Evolutionary conservation across 164 flowering plant genomes (phyloP).

Genomic region (Macadamia integrifolia): DNA sequence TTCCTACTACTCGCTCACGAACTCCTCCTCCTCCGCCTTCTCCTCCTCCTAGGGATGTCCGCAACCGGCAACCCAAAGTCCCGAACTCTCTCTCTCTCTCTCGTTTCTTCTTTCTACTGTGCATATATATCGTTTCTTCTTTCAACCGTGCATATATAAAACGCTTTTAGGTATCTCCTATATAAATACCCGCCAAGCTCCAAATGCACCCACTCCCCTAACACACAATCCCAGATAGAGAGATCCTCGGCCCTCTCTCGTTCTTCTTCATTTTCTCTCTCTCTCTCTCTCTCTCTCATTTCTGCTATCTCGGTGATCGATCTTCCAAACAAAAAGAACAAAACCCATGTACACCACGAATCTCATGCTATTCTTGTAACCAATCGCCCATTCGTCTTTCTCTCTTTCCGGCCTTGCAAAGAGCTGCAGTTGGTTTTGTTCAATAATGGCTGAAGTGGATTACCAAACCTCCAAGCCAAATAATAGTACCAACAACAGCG

Average conservation of each 20-base stretch:
- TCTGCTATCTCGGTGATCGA: too few species aligned
- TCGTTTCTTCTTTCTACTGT: neutral
- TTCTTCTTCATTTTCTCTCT: neutral
- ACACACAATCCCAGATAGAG: neutral
- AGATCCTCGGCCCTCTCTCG: neutral
- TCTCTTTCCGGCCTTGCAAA: neutral
- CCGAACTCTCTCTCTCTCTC: constrained; percentile 17
- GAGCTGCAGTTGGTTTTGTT: neutral
- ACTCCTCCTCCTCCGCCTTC: too few species aligned
- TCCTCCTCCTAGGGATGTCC: constrained; percentile 48
- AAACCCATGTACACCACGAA: neutral
- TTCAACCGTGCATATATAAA: neutral
- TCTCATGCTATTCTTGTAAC: neutral
- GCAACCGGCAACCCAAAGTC: constrained; percentile 18
- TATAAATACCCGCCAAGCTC: too few species aligned
- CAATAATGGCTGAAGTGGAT: neutral
- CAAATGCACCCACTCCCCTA: neutral
- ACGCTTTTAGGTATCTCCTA: too few species aligned
- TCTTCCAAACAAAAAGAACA: neutral
- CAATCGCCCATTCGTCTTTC: neutral
- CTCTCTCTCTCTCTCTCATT: neutral
- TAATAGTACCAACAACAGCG: neutral
- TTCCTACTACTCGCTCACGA: too few species aligned
- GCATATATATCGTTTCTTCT: neutral
- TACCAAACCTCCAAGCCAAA: neutral